phyloP scores from a whole-genome alignment of 306 rosid species.

The Acmispon strigosus region DNA sequence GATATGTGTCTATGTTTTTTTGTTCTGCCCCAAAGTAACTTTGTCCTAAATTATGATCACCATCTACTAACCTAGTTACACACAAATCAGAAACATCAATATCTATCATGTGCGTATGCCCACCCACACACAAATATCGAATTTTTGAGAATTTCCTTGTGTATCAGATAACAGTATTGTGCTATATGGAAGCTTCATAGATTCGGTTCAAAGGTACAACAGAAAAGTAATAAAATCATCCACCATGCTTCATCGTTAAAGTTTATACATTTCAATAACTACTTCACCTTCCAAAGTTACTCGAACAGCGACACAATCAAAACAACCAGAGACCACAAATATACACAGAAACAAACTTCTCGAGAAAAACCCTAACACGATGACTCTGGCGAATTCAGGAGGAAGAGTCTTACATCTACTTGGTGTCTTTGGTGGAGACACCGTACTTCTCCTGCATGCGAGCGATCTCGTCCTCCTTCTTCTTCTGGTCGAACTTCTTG shows the following conservation, averaged over 20 bases:
- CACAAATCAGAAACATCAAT: too few relatives aligned
- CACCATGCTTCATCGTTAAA: neutral
- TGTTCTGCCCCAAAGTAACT: too few relatives aligned
- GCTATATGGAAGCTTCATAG: too few relatives aligned
- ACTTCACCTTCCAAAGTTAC: too few relatives aligned
- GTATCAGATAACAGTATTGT: too few relatives aligned
- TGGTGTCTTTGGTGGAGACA: slow-evolving; percentile 73
- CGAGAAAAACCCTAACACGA: slow-evolving; percentile 4
- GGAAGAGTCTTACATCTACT: slow-evolving; percentile 24
- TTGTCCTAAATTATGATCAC: too few relatives aligned
- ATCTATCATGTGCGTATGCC: too few relatives aligned
- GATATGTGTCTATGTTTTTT: too few relatives aligned
- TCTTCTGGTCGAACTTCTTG: slow-evolving; percentile 86
- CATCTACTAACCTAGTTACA: too few relatives aligned
- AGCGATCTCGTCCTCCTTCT: slow-evolving; percentile 90
- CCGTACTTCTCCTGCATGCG: slow-evolving; percentile 89
- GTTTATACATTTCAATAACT: neutral
- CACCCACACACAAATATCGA: too few relatives aligned
- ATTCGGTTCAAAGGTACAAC: neutral
- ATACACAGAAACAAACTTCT: neutral
- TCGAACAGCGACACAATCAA: neutral
- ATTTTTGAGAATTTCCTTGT: too few relatives aligned
- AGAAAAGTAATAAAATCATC: neutral
- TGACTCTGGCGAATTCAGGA: neutral
- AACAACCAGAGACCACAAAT: neutral